Conservation (phyloP, 495 filamentous ascomycete genomes). For the Xylaria flabelliformis region DNA sequence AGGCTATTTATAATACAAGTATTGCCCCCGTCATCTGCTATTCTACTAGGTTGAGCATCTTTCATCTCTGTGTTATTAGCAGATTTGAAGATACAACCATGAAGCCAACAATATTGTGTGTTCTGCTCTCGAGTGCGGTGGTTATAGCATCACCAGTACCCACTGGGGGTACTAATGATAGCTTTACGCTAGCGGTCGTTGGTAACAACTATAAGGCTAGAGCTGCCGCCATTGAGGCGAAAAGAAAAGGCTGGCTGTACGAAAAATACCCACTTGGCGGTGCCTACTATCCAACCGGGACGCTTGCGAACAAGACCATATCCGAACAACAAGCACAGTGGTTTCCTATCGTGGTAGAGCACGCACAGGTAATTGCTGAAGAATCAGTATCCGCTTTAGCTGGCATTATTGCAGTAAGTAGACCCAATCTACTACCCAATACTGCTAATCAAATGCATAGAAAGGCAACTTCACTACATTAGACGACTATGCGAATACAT, state of each 20-base stretch:
- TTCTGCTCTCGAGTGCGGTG: not conserved
- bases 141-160: conserved; percentile 7
- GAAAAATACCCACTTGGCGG: conserved; percentile 8
- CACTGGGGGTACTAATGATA: not conserved
- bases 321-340: not conserved
- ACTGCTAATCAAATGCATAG: not conserved
- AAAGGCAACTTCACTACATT: conserved; percentile 13
- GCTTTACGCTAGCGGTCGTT: not conserved
- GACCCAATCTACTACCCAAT: not conserved
- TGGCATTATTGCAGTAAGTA: conserved; percentile 14
- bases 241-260: conserved; percentile 15
- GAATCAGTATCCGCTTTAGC: conserved; percentile 1
- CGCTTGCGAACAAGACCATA: conserved; percentile 10
- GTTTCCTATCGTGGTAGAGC: conserved; percentile 8
- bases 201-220: not conserved
- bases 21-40: not conserved
- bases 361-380: not conserved
- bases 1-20: conserved; percentile 3
- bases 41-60: not conserved
- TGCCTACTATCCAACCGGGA: conserved; percentile 12
- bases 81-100: not conserved
- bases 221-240: not conserved
- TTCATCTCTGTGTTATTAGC: not conserved
- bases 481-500: conserved; percentile 11
- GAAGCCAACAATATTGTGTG: not conserved